Conservation (phyloP, 768 basidiomycete genomes). For the Pleurotus djamor region DNA sequence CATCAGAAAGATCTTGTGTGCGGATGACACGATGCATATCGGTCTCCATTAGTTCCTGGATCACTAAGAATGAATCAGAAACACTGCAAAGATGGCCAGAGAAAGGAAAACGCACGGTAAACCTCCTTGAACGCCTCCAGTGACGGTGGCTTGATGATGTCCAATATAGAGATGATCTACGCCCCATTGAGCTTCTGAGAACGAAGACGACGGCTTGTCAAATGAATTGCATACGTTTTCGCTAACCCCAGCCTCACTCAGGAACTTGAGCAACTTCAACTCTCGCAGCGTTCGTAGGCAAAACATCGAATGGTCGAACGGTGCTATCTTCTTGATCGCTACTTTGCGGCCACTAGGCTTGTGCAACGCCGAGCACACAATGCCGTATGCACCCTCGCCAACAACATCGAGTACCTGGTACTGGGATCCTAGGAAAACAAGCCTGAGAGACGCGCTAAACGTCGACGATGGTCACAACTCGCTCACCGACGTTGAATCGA, state of each 20-base stretch:
- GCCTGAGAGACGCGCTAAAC: background rate
- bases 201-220: background rate
- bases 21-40: conserved; percentile 96
- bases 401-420: conserved; percentile 84
- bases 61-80: conserved; percentile 21
- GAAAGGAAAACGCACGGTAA: conserved; percentile 46
- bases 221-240: background rate
- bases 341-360: conserved; percentile 78
- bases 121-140: conserved; percentile 87
- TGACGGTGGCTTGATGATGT: conserved; percentile 81
- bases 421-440: conserved; percentile 18
- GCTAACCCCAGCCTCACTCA: conserved; percentile 43
- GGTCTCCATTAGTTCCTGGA: conserved; percentile 83
- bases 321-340: conserved; percentile 94
- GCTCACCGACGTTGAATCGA: conserved; percentile 80
- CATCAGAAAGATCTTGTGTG: conserved; percentile 91
- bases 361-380: conserved; percentile 87
- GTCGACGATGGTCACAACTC: background rate
- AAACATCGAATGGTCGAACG: conserved; percentile 95
- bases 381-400: conserved; percentile 94
- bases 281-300: conserved; percentile 82
- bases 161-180: conserved; percentile 93
- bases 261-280: conserved; percentile 90
- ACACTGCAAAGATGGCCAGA: conserved; percentile 9
- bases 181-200: background rate